Evolutionary conservation across 768 basidiomycete species (phyloP), one percentile per base, ranked within the genome.

Genomic region (Kwoniella bestiolae): DNA sequence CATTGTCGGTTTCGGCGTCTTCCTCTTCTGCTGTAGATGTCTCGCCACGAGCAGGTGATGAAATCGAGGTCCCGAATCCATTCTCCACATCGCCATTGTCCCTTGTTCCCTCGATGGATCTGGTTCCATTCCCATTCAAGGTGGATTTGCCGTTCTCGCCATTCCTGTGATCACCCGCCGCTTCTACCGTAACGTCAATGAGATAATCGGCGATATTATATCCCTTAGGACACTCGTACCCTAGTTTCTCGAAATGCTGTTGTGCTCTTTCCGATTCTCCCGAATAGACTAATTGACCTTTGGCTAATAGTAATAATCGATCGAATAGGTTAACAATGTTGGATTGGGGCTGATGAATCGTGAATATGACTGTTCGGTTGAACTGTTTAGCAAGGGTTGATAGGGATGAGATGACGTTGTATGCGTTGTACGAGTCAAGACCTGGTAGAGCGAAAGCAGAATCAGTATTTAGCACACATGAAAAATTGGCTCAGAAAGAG

Each of bases 121-220:
- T 23, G 3, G 8, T 28, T 23, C 26, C 52, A 41, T 60, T 66
- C 12, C 46, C 55, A 38, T 64, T 60, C 32, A 38, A 5, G 28
- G 63, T 65, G n/a, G 28, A 32, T 25, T 68, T 68, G 35, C 62
- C 63, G 47, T 60, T 60, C 3, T 25, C 1, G 1, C 18, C 34
- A 52, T 52, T 51, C n/a, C 60, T 35, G 49, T 82, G 72, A 59
- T 85, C 85, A 31, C 82, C 80, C 63, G 79, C 76, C 56, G 75
- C 84, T 69, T 82, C 83, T 80, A 81, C 83, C n/a, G 82, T 86
- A 69, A 83, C 77, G 74, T 83, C 84, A 73, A 81, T 97, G 62
- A 98, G 83, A 82, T 88, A 97, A 82, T 99, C 96, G 0, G 95
- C 96, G 69, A 98, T 91, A 77, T 99, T 99, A 81, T 94, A 98